Evolutionary conservation across 768 basidiomycete species (phyloP).

Genomic region (Panaeolus cyanescens): DNA sequence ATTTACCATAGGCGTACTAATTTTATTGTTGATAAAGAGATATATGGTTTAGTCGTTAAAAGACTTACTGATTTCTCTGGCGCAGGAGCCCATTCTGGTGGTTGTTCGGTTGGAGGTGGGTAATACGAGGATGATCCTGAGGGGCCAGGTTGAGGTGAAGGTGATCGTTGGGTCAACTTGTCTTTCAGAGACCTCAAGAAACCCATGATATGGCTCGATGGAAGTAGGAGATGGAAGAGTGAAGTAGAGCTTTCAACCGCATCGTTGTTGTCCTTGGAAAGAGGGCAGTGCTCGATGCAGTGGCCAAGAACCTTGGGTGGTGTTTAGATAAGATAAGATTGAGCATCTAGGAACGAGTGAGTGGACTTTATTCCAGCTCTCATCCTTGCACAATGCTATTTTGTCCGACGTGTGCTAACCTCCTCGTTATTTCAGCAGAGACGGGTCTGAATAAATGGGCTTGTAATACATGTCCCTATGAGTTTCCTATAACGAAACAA

Average conservation of each 20-base stretch:
- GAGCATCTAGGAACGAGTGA: neutral
- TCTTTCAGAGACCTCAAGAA: conserved; percentile 16
- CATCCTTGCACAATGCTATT: conserved; percentile 65
- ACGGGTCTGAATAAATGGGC: conserved; percentile 90
- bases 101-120: conserved; percentile 18
- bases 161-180: neutral
- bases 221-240: neutral
- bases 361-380: neutral
- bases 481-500: conserved; percentile 89
- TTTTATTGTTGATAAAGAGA: neutral
- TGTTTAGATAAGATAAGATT: conserved; percentile 12
- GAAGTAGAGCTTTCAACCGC: neutral
- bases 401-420: conserved; percentile 93
- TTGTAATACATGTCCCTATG: conserved; percentile 93
- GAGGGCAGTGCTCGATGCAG: neutral
- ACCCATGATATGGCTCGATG: conserved; percentile 4
- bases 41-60: neutral
- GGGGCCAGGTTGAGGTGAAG: neutral
- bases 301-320: neutral
- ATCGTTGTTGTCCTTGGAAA: neutral
- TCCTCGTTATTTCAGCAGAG: conserved; percentile 76
- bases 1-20: conserved; percentile 49
- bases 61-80: conserved; percentile 46
- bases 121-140: neutral
- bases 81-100: conserved; percentile 63